A percentile compares a stretch with the other conserved stretches of the same genome.
Evolutionary conservation across 805 yeast species (phyloP).

Genomic region (Myxozyma nipponensis): DNA sequence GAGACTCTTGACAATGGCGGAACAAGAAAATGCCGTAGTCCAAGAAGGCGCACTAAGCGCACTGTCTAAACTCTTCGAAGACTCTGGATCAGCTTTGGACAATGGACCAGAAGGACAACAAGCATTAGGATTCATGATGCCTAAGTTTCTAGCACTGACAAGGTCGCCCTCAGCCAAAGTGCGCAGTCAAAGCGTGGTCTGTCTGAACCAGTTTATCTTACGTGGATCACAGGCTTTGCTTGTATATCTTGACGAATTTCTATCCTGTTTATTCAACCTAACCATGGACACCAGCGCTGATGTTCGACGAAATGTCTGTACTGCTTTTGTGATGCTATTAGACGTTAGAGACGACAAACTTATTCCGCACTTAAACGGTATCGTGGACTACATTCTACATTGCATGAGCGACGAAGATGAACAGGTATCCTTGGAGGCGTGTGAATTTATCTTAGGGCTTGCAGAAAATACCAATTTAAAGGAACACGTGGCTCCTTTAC

Average conservation of each 20-base stretch:
- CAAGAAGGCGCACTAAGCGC: conserved; percentile 80
- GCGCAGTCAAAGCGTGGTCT: conserved; percentile 59
- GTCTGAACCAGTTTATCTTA: conserved; percentile 73
- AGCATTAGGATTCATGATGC: conserved; percentile 66
- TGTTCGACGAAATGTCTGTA: conserved; percentile 72
- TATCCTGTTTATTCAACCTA: conserved; percentile 60
- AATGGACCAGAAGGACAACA: conserved; percentile 58
- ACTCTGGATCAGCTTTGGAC: conserved; percentile 64
- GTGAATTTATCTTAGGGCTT: conserved; percentile 80
- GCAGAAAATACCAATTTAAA: conserved; percentile 42
- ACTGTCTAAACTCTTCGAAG: conserved; percentile 85
- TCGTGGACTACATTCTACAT: conserved; percentile 77
- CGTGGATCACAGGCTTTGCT: conserved; percentile 63
- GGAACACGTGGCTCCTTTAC: conserved; percentile 50
- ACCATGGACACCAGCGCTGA: conserved; percentile 59
- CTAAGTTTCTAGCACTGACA: conserved; percentile 56
- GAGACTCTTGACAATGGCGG: conserved; percentile 59
- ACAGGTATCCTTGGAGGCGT: conserved; percentile 82
- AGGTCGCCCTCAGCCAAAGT: conserved; percentile 45
- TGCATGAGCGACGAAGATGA: conserved; percentile 63
- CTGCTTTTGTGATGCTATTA: conserved; percentile 65
- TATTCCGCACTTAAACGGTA: conserved; percentile 78
- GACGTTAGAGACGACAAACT: conserved; percentile 79
- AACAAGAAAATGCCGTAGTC: conserved; percentile 45
- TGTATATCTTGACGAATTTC: conserved; percentile 60